These are phyloP conservation scores for Vitis rotundifolia DNA, from an alignment of 164 flowering plant species.

Conservation along the genomic window DNA sequence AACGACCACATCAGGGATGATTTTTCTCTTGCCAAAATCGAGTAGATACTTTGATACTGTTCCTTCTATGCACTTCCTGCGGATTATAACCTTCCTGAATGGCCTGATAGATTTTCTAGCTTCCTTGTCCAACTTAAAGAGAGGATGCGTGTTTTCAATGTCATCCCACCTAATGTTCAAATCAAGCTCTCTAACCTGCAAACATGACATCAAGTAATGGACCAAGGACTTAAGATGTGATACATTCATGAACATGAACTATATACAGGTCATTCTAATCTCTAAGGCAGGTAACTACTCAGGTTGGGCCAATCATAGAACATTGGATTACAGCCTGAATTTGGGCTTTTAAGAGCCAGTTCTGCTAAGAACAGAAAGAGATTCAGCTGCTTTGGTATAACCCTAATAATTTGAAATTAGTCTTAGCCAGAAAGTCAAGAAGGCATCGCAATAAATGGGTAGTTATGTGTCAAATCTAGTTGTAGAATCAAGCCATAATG, in stretches of 20 bases:
- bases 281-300: not conserved
- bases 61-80: slow-evolving; percentile 67
- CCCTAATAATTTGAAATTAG: not conserved
- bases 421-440: not conserved
- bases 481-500: not conserved
- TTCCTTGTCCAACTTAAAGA: slow-evolving; percentile 55
- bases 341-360: not conserved
- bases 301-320: not conserved
- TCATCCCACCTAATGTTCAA: slow-evolving; percentile 76
- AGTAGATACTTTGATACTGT: slow-evolving; percentile 68
- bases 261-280: not conserved
- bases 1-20: slow-evolving; percentile 71
- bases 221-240: slow-evolving; percentile 1
- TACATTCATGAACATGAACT: not conserved
- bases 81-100: slow-evolving; percentile 78
- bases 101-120: slow-evolving; percentile 52
- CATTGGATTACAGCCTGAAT: not conserved
- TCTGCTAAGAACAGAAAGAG: not conserved
- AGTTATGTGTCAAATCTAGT: not conserved
- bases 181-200: slow-evolving; percentile 85
- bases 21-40: slow-evolving; percentile 93
- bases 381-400: not conserved
- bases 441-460: not conserved
- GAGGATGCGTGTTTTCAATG: slow-evolving; percentile 57
- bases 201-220: slow-evolving; percentile 11